A percentile compares a stretch with the other conserved stretches of the same genome.
Conservation (phyloP, 2,329 filamentous ascomycete species). For the Paraconiothyrium sp. region DNA sequence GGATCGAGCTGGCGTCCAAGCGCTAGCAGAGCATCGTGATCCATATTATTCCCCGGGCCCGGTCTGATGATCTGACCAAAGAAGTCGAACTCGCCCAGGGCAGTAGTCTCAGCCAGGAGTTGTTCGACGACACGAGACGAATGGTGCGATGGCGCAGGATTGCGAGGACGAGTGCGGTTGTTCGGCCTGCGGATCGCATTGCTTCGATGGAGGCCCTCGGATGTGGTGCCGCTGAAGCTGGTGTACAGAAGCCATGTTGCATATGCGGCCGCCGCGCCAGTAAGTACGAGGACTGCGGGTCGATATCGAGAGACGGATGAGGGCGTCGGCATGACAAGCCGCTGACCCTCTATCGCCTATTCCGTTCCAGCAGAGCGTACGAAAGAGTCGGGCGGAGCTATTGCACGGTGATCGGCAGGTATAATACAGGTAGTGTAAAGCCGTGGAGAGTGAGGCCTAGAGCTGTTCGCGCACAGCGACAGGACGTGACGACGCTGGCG, state of each 20-base stretch:
- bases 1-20: conserved; percentile 33
- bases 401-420: background rate
- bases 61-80: conserved; percentile 36
- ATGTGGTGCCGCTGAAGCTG: conserved; percentile 43
- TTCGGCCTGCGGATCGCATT: conserved; percentile 71
- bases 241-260: conserved; percentile 68
- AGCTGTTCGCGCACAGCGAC: conserved; percentile 3
- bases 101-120: conserved; percentile 30
- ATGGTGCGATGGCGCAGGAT: conserved; percentile 32
- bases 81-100: conserved; percentile 38
- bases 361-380: background rate
- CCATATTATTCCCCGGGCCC: conserved; percentile 33
- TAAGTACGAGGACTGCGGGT: conserved; percentile 64
- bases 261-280: conserved; percentile 66
- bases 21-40: conserved; percentile 31
- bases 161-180: conserved; percentile 23
- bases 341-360: background rate
- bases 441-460: background rate
- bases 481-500: background rate
- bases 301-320: conserved; percentile 51
- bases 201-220: conserved; percentile 65
- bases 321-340: conserved; percentile 41
- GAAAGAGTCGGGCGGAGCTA: background rate
- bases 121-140: conserved; percentile 22
- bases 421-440: background rate